These are phyloP conservation scores for Saxophila tyrrhenica DNA, from an alignment of 495 filamentous ascomycete species.

Conservation along the genomic window DNA sequence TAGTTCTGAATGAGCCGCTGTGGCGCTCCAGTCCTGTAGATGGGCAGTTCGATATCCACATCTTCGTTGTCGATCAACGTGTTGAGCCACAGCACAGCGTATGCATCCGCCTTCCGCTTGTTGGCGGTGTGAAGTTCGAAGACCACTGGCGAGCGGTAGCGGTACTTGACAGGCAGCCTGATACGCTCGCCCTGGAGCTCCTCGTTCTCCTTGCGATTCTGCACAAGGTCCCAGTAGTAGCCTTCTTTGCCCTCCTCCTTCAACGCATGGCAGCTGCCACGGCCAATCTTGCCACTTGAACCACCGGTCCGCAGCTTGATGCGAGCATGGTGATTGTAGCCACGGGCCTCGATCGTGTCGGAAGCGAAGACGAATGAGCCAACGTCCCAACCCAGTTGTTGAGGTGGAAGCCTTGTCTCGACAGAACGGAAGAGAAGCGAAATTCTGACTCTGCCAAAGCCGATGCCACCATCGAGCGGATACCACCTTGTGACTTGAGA, in stretches of 20 bases:
- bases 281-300: slow-evolving; percentile 57
- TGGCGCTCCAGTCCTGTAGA: slow-evolving; percentile 68
- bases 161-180: slow-evolving; percentile 76
- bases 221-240: slow-evolving; percentile 52
- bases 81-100: slow-evolving; percentile 76
- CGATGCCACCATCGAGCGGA: slow-evolving; percentile 56
- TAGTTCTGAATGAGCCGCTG: slow-evolving; percentile 79
- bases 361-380: slow-evolving; percentile 81
- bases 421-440: slow-evolving; percentile 78
- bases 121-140: slow-evolving; percentile 68
- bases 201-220: slow-evolving; percentile 3
- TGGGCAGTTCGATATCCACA: slow-evolving; percentile 65
- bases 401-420: slow-evolving; percentile 68
- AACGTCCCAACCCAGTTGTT: slow-evolving; percentile 82
- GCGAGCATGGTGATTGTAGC: slow-evolving; percentile 50
- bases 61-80: slow-evolving; percentile 71
- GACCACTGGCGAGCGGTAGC: slow-evolving; percentile 77
- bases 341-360: slow-evolving; percentile 49
- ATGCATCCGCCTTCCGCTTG: slow-evolving; percentile 58
- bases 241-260: slow-evolving; percentile 40
- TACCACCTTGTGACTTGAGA: slow-evolving; percentile 69
- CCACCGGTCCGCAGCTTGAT: slow-evolving; percentile 75
- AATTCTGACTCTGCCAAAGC: slow-evolving; percentile 83
- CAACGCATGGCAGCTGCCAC: slow-evolving; percentile 43
- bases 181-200: slow-evolving; percentile 40